Evolutionary conservation across 441 rosid genomes (phyloP).

Genomic region (Metrosideros polymorpha): DNA sequence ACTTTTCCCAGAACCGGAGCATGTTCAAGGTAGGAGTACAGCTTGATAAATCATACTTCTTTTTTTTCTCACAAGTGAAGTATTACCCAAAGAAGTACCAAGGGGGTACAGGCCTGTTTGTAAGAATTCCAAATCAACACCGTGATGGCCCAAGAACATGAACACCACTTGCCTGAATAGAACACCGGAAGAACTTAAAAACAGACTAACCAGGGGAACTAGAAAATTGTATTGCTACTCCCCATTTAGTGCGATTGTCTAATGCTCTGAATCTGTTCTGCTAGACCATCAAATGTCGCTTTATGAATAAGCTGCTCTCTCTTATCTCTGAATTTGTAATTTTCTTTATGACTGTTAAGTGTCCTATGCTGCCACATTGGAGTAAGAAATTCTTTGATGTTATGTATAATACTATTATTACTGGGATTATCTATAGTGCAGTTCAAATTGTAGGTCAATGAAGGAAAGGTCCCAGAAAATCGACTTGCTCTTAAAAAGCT

Average conservation of each 20-base stretch:
- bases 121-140: background rate
- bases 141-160: background rate
- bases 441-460: constrained; percentile 44
- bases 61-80: background rate
- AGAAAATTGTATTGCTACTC: background rate
- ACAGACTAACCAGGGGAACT: background rate
- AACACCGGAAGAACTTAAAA: background rate
- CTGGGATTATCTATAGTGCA: background rate
- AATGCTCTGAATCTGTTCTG: background rate
- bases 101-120: background rate
- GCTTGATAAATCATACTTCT: background rate
- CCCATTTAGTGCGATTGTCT: background rate
- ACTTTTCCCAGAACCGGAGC: background rate
- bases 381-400: background rate
- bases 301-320: background rate
- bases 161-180: background rate
- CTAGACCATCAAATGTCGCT: background rate
- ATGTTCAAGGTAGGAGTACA: background rate
- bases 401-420: background rate
- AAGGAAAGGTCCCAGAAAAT: constrained; percentile 70
- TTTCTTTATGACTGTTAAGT: background rate
- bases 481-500: constrained; percentile 61
- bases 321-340: background rate
- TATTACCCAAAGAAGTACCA: background rate
- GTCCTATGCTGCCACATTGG: background rate